Conservation (phyloP, 2,329 filamentous ascomycete genomes). For the Trichoderma citrinoviride region DNA sequence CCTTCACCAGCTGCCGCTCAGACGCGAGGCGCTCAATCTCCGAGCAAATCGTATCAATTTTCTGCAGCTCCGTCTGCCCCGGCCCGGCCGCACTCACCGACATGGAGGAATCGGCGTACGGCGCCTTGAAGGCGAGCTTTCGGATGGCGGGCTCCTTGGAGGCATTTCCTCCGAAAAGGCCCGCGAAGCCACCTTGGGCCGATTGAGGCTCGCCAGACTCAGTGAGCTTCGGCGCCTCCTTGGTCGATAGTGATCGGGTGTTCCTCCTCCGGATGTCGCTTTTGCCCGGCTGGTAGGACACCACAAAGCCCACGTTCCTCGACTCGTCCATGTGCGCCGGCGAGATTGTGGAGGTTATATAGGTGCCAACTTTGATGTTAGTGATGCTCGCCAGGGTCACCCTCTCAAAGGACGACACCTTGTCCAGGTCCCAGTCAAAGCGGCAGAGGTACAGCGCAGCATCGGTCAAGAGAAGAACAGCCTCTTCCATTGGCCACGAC, state of each 20-base stretch:
- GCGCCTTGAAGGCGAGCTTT: conserved; percentile 55
- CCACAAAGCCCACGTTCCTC: conserved; percentile 79
- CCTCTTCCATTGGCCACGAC: conserved; percentile 78
- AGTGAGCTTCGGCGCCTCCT: conserved; percentile 31
- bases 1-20: conserved; percentile 43
- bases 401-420: conserved; percentile 87
- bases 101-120: conserved; percentile 53
- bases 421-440: conserved; percentile 94
- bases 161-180: conserved; percentile 39
- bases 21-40: conserved; percentile 71
- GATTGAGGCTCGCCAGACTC: conserved; percentile 25
- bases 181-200: conserved; percentile 38
- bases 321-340: conserved; percentile 71
- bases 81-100: conserved; percentile 50
- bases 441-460: conserved; percentile 82
- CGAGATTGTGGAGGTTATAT: conserved; percentile 85
- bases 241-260: conserved; percentile 72
- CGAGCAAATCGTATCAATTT: conserved; percentile 63
- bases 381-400: conserved; percentile 73
- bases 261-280: conserved; percentile 76
- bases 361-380: conserved; percentile 75
- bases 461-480: conserved; percentile 82
- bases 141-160: conserved; percentile 36
- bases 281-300: conserved; percentile 71
- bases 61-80: conserved; percentile 52